Percentiles rank a stretch among this genome's conserved stretches.
phyloP scores from a whole-genome alignment of 1,284 basidiomycete species.

The Cutaneotrichosporon sp. region DNA sequence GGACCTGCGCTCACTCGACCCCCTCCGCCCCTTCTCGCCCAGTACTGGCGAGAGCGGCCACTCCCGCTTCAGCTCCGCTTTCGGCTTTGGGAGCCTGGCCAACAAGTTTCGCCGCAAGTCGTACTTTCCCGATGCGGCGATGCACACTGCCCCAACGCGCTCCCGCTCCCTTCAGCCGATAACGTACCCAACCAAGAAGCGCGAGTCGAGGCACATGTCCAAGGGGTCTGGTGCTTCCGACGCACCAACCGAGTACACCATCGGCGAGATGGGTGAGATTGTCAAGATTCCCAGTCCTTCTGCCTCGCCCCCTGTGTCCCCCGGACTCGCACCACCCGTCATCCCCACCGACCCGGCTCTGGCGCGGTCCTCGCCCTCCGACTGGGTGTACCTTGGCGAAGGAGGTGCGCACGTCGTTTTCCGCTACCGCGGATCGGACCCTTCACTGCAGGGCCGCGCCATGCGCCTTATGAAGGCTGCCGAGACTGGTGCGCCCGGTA shows the following conservation, averaged over 20 bases:
- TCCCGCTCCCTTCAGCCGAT: constrained; percentile 1
- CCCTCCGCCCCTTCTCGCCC: constrained; percentile 20
- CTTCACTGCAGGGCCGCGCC: constrained; percentile 59
- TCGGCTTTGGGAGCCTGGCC: constrained; percentile 25
- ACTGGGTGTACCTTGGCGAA: constrained; percentile 82
- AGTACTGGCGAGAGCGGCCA: constrained; percentile 10
- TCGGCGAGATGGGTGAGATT: constrained; percentile 33
- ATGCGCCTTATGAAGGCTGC: constrained; percentile 52
- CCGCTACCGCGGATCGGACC: constrained; percentile 61
- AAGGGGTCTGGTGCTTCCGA: constrained; percentile 17
- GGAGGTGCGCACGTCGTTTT: constrained; percentile 86
- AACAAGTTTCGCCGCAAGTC: constrained; percentile 25
- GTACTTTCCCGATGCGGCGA: constrained; percentile 3
- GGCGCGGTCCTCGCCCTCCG: constrained; percentile 40
- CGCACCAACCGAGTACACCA: constrained; percentile 30
- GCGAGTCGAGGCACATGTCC: not conserved
- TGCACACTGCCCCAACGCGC: not conserved
- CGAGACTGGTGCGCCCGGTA: not conserved
- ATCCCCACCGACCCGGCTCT: not conserved
- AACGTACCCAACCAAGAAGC: not conserved
- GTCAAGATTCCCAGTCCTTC: constrained; percentile 21
- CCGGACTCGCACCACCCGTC: not conserved
- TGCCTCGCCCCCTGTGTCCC: not conserved
- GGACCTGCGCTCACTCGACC: constrained; percentile 6
- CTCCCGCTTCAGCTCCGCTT: constrained; percentile 17